These are phyloP conservation scores for Eutypella sp. DNA, from an alignment of 2,329 filamentous ascomycete genomes.

Conservation along the genomic window DNA sequence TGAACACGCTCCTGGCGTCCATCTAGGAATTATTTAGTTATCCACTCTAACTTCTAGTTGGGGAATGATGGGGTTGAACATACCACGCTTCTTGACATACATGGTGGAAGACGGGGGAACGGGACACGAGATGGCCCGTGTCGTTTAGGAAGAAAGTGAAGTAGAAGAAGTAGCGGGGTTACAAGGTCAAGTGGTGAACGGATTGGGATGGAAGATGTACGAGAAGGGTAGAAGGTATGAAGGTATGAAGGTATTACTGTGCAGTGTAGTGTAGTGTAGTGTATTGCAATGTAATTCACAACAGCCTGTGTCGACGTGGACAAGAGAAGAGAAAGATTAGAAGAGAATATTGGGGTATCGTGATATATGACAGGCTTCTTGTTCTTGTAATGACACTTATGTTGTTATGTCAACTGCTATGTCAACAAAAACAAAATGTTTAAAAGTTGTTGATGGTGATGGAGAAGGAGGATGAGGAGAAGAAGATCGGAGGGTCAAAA, in stretches of 20 bases:
- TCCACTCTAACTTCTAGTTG: not conserved
- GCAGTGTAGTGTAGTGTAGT: slow-evolving; percentile 5
- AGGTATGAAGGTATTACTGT: too few species aligned
- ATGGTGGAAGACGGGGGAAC: slow-evolving; percentile 36
- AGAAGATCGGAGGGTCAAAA: not conserved
- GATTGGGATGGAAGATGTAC: slow-evolving; percentile 3
- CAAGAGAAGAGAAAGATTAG: too few species aligned
- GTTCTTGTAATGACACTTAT: too few species aligned
- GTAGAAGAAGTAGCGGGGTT: slow-evolving; percentile 2
- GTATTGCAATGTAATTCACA: slow-evolving; percentile 1
- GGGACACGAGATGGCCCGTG: slow-evolving; percentile 7
- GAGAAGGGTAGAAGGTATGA: too few species aligned
- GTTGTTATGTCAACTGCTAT: too few species aligned
- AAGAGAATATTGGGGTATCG: too few species aligned
- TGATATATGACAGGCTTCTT: too few species aligned
- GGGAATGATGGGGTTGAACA: slow-evolving; percentile 24
- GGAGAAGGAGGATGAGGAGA: too few species aligned
- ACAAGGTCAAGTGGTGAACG: slow-evolving; percentile 1
- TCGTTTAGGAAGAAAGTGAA: slow-evolving; percentile 11
- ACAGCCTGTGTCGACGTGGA: not conserved
- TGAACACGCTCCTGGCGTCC: slow-evolving; percentile 99
- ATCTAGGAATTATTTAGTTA: slow-evolving; percentile 51
- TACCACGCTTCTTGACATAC: slow-evolving; percentile 62
- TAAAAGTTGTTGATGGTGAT: not conserved
- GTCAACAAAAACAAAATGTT: too few species aligned